Conservation (phyloP, 768 basidiomycete species). For the Termitomyces titanicus region DNA sequence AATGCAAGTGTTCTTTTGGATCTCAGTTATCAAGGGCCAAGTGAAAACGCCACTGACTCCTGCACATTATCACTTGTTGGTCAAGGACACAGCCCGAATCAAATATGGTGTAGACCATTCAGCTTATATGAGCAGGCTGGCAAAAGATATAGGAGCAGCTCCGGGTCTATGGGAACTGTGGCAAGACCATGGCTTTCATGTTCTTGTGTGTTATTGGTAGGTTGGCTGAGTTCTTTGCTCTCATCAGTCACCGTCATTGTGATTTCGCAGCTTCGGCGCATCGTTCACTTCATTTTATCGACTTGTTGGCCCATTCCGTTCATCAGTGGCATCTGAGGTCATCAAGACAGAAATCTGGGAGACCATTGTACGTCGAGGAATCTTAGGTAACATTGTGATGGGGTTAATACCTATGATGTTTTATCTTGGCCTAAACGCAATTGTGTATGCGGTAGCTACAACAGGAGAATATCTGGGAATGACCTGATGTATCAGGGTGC, state of each 20-base stretch:
- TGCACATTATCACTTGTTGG: slow-evolving; percentile 53
- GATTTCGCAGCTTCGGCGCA: slow-evolving; percentile 45
- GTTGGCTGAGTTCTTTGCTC: slow-evolving; percentile 10
- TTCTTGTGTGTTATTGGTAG: slow-evolving; percentile 52
- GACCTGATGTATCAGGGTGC: neutral
- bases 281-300: slow-evolving; percentile 60
- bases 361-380: slow-evolving; percentile 49
- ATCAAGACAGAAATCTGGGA: slow-evolving; percentile 60
- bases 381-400: slow-evolving; percentile 55
- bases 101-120: slow-evolving; percentile 60
- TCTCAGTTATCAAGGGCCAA: slow-evolving; percentile 40
- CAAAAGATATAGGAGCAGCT: slow-evolving; percentile 52
- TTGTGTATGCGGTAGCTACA: slow-evolving; percentile 7
- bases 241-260: neutral
- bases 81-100: slow-evolving; percentile 46
- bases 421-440: slow-evolving; percentile 24
- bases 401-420: slow-evolving; percentile 51
- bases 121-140: slow-evolving; percentile 53
- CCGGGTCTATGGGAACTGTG: slow-evolving; percentile 47
- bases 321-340: slow-evolving; percentile 34
- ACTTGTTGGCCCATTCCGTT: slow-evolving; percentile 48
- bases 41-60: slow-evolving; percentile 39
- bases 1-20: slow-evolving; percentile 59
- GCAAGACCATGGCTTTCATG: slow-evolving; percentile 45
- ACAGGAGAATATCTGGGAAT: neutral